Percentiles rank a stretch among this genome's conserved stretches.
Evolutionary conservation across 225 moss, liverwort and hornwort genomes (phyloP).

Genomic region (Asterella californica): DNA sequence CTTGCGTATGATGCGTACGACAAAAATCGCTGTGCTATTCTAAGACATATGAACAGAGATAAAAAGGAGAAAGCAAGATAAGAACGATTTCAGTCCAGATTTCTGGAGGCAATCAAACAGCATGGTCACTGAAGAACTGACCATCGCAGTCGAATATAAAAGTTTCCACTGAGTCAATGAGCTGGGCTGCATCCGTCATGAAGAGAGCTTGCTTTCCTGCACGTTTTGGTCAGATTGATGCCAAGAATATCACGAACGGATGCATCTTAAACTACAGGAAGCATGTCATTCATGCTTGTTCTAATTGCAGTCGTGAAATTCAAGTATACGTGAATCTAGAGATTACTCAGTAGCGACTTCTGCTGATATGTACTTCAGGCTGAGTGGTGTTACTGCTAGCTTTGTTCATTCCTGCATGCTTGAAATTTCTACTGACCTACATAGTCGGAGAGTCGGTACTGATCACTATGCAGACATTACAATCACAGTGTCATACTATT

Average conservation of each 20-base stretch:
- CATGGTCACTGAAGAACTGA: slow-evolving; percentile 17
- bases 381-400: neutral
- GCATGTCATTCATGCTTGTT: neutral
- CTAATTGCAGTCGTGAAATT: neutral
- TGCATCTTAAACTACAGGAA: no score
- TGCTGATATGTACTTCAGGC: neutral
- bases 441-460: neutral
- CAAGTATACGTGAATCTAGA: neutral
- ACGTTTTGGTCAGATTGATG: neutral
- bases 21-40: neutral
- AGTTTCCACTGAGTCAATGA: slow-evolving; percentile 69
- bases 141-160: slow-evolving; percentile 94
- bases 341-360: neutral
- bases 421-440: neutral
- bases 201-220: slow-evolving; percentile 49
- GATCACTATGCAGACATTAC: neutral
- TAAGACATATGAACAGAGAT: neutral
- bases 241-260: neutral
- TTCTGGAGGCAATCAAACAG: neutral
- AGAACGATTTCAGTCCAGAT: neutral
- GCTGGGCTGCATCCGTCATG: slow-evolving; percentile 55
- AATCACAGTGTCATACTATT: neutral
- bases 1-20: neutral
- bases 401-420: neutral
- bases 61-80: neutral